Base-by-base conservation (phyloP, 2,329 filamentous ascomycete genomes). In the Lecanosticta acicola region DNA sequence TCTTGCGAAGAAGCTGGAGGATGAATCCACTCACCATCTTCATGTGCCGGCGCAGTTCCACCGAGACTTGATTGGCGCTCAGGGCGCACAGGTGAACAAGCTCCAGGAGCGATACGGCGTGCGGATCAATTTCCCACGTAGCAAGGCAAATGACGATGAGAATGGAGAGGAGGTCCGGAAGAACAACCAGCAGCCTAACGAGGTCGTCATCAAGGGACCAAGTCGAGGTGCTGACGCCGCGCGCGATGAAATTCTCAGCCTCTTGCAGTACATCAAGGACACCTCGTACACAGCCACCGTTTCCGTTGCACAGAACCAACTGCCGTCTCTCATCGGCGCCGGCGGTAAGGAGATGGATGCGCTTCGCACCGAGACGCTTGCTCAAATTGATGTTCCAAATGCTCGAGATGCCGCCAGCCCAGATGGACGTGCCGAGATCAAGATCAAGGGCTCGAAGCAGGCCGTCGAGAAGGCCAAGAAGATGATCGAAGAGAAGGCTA, bases 1-100 rank as follows among this genome's bases (percentile, higher is more conserved):
- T 32, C 73, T 96, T 55, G 84, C 80, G 33, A 88, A 85, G 66
- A 86, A 86, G 64, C 79, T 94, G 59, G 89, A 94, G 43, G 93
- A 98, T 60, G 93, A 98, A 72, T 82, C 85, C 3, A 94, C 84
- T 1, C 84, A 94, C 66, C 74, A 81, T 10, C 75, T 98, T 45
- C 94, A 94, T 75, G 85, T 98, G 57, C 87, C 94, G 46, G 85
- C 91, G 45, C 88, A 95, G 70, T 97, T 85, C 69, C 93, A 98
- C 70, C 81, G 88, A 49, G 90, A 96, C 65, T 76, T 98, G 45
- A 98, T 98, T 59, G 93, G 93, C 39, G 79, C 87, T 16, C 84
- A 87, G 60, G 93, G 93, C 49, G 80, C 76, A 61, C 87, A 94
- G 64, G 91, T 98, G 62, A 93, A 93, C 71, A 84, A 87, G 56